These are phyloP conservation scores for Aspergillus caelatus DNA, from an alignment of 2,329 filamentous ascomycete species.

Conservation along the genomic window DNA sequence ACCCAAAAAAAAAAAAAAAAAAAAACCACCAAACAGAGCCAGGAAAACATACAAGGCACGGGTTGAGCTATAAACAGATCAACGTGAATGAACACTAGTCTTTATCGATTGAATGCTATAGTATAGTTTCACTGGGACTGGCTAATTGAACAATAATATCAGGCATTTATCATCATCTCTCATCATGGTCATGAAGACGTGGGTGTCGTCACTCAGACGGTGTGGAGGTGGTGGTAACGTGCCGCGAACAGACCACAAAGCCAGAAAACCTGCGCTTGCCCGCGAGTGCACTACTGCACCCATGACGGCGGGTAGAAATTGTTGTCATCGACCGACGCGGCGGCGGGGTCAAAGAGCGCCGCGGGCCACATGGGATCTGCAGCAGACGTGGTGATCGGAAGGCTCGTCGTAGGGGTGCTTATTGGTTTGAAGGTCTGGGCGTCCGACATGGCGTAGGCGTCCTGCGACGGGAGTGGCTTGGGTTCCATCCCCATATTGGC, in stretches of 20 bases:
- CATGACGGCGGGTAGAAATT: constrained; percentile 33
- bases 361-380: constrained; percentile 39
- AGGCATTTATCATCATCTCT: constrained; percentile 49
- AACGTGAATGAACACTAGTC: constrained; percentile 14
- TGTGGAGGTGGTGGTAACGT: constrained; percentile 44
- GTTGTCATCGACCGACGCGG: constrained; percentile 34
- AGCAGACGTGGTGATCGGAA: constrained; percentile 29
- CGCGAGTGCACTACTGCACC: constrained; percentile 26
- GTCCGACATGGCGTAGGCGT: constrained; percentile 33
- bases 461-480: constrained; percentile 35
- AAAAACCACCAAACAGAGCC: not conserved
- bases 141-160: constrained; percentile 37
- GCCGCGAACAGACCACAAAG: constrained; percentile 30
- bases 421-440: constrained; percentile 26
- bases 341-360: constrained; percentile 34
- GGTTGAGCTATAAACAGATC: not conserved
- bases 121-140: constrained; percentile 33
- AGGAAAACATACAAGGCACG: not conserved
- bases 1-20: not conserved
- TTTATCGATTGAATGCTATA: constrained; percentile 37
- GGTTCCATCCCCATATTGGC: constrained; percentile 39
- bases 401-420: constrained; percentile 18
- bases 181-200: constrained; percentile 46
- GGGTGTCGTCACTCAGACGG: constrained; percentile 33
- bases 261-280: constrained; percentile 18